These are phyloP conservation scores for Malassezia sp. DNA, from an alignment of 1,284 basidiomycete species.

Conservation along the genomic window DNA sequence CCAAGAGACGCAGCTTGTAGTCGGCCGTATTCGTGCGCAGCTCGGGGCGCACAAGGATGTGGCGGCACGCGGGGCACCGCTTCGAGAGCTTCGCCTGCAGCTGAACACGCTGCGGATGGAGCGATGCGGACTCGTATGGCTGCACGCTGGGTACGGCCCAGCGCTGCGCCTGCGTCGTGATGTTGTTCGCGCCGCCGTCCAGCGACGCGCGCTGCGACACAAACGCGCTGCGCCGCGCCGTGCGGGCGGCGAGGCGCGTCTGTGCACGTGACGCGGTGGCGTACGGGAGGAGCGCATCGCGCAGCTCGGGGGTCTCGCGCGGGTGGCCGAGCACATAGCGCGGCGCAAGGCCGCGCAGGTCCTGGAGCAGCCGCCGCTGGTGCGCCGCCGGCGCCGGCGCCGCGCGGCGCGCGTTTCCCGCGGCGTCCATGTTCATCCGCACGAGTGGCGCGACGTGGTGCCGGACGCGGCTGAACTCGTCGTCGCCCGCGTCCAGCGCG, in stretches of 20 bases:
- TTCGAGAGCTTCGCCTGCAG: constrained; percentile 86
- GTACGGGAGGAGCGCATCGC: constrained; percentile 54
- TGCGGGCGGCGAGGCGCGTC: constrained; percentile 3
- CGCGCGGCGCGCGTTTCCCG: not conserved
- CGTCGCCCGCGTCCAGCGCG: no score
- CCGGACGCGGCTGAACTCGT: constrained; percentile 28
- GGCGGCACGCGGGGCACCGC: constrained; percentile 81
- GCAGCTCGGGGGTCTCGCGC: constrained; percentile 42
- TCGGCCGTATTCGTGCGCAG: constrained; percentile 83
- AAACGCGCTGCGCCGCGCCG: constrained; percentile 8
- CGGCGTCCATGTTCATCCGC: not conserved
- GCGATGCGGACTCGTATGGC: constrained; percentile 41
- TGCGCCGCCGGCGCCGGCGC: constrained; percentile 2
- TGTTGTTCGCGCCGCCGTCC: constrained; percentile 48
- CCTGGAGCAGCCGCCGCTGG: constrained; percentile 22
- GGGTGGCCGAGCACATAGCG: not conserved
- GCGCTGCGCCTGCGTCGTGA: constrained; percentile 64
- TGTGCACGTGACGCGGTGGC: constrained; percentile 34
- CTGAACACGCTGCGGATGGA: constrained; percentile 56
- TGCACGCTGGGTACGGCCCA: constrained; percentile 57
- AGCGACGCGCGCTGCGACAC: constrained; percentile 25
- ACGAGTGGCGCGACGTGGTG: constrained; percentile 30
- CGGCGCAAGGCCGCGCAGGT: constrained; percentile 19
- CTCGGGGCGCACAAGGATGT: constrained; percentile 95
- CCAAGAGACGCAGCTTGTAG: constrained; percentile 94